phyloP scores from a whole-genome alignment of 2,329 filamentous ascomycete species.

The Zymoseptoria tritici region DNA sequence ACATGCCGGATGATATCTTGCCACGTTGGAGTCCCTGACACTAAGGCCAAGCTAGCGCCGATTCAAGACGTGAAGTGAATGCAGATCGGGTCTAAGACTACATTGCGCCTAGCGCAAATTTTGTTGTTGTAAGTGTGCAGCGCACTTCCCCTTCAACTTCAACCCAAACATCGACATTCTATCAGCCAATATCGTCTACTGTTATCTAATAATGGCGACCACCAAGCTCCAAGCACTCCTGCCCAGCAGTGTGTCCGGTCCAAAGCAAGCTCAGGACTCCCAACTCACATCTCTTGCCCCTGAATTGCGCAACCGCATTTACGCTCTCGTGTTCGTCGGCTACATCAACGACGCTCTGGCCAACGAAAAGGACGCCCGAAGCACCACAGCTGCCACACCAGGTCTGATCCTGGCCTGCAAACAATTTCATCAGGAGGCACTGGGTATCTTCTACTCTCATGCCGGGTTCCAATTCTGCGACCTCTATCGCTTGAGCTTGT shows the following conservation, averaged over 20 bases:
- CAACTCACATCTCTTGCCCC: slow-evolving; percentile 6
- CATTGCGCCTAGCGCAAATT: background rate
- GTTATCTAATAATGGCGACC: background rate
- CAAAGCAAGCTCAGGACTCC: background rate
- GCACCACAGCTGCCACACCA: slow-evolving; percentile 4
- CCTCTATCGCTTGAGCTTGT: background rate
- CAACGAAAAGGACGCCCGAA: slow-evolving; percentile 1
- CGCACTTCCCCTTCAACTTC: background rate
- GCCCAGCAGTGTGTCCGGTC: background rate
- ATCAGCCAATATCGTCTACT: background rate
- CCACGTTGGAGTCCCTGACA: too few relatives aligned
- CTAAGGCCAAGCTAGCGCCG: too few relatives aligned
- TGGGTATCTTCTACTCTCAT: slow-evolving; percentile 11
- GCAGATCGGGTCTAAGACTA: background rate
- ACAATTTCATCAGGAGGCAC: slow-evolving; percentile 8
- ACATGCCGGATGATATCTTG: too few relatives aligned
- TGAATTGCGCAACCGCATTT: slow-evolving; percentile 14
- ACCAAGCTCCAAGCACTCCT: background rate
- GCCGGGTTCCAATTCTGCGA: slow-evolving; percentile 9
- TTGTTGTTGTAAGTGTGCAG: background rate
- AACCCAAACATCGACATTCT: background rate
- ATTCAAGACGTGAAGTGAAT: background rate
- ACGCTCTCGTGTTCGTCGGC: background rate
- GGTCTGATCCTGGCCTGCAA: slow-evolving; percentile 8
- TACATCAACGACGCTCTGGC: background rate